Evolutionary conservation across 2,329 filamentous ascomycete species (phyloP), one percentile per base, ranked within the genome.

Genomic region (Graphium sp.): DNA sequence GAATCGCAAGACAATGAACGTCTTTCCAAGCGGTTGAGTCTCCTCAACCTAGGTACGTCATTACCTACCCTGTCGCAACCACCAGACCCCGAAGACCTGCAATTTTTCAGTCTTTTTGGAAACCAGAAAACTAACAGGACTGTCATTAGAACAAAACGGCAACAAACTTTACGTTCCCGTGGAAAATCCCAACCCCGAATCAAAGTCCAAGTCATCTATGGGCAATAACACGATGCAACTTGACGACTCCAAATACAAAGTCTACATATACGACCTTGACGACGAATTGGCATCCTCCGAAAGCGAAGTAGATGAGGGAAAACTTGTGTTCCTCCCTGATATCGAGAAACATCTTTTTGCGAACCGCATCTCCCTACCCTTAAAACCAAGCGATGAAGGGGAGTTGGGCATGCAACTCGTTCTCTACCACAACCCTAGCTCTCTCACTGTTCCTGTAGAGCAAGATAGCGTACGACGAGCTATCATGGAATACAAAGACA

Each of bases 181-280:
- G 34, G 66, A 73, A 46, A 58, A 55, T 32, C 49, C 58, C 16
- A 37, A 37, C 24, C 26, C 40, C 27, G 34, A 36, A 27, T 33
- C 39, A 18, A 13, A n/a, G n/a, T n/a, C n/a, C n/a, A n/a, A 20
- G 11, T 16, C 30, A 21, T 22, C 26, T 29, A 29, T 38, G 26
- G 44, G 46, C 13, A 56, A 68, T 36, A 76, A 83, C 39, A 45
- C 51, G 32, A 94, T 95, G 87, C 66, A 78, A 32, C 48, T 95
- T 35, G 85, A 95, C 53, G 76, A 93, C 52, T 76, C 80, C 18
- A 79, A 80, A 42, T 65, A 92, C 55, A 81, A 78, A 45, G 72
- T 94, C 34, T 94, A 89, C 60, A 84, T 98, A 41, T 76, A 85
- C 58, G 74, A 91, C 50, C 62, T 98, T 7, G 84, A 92, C 46